Conservation (phyloP, 495 filamentous ascomycete genomes). For the Penicillium parvum region DNA sequence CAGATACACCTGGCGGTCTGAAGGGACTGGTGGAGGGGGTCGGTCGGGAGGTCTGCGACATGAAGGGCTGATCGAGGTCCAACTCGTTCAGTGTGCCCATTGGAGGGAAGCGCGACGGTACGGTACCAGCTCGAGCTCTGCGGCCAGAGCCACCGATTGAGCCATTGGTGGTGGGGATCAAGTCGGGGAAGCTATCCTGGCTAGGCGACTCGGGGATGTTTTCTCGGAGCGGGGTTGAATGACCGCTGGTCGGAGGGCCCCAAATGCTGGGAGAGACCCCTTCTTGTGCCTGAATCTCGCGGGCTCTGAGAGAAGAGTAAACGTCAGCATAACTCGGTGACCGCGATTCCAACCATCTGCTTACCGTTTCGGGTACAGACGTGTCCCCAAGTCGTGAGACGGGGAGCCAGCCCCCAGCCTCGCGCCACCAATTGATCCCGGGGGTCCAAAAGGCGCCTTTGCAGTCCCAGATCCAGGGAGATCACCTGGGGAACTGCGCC, state of each 20-base stretch:
- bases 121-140: conserved; percentile 88
- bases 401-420: conserved; percentile 94
- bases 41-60: conserved; percentile 78
- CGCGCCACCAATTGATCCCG: conserved; percentile 66
- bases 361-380: conserved; percentile 91
- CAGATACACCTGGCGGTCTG: conserved; percentile 66
- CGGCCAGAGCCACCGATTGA: conserved; percentile 55
- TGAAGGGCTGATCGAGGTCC: conserved; percentile 57
- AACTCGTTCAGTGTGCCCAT: conserved; percentile 57
- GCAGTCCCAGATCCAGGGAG: conserved; percentile 60
- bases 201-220: conserved; percentile 96
- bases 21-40: conserved; percentile 92
- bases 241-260: conserved; percentile 92
- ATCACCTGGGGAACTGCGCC: conserved; percentile 84
- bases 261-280: conserved; percentile 81
- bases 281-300: conserved; percentile 97
- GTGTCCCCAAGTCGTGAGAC: conserved; percentile 79
- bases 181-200: conserved; percentile 91
- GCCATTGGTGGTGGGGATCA: conserved; percentile 61
- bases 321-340: conserved; percentile 10
- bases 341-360: conserved; percentile 18
- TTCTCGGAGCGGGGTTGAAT: conserved; percentile 93
- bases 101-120: conserved; percentile 88
- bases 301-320: conserved; percentile 53
- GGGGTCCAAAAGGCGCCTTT: conserved; percentile 71